Percentiles rank a stretch among this genome's conserved stretches.
Evolutionary conservation across 2,329 filamentous ascomycete species (phyloP).

Genomic region (Colletotrichum trifolii): DNA sequence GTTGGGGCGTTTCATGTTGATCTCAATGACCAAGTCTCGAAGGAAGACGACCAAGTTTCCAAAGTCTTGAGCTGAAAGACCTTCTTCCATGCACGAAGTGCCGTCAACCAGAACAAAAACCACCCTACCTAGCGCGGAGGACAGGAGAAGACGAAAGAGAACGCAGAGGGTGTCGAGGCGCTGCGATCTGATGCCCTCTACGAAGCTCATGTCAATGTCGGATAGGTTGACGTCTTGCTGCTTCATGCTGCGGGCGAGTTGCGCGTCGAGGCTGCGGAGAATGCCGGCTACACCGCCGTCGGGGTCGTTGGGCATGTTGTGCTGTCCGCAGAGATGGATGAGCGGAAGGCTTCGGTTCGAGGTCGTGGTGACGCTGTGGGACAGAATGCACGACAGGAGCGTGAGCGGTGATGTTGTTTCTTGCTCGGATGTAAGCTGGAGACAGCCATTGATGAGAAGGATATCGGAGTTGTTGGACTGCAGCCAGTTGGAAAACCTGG

Average conservation of each 20-base stretch:
- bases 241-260: neutral
- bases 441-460: conserved; percentile 4
- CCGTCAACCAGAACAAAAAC: conserved; percentile 17
- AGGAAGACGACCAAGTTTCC: neutral
- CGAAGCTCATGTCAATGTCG: conserved; percentile 1
- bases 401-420: conserved; percentile 12
- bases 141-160: conserved; percentile 1
- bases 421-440: conserved; percentile 15
- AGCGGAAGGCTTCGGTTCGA: conserved; percentile 2
- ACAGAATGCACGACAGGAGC: conserved; percentile 10
- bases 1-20: neutral
- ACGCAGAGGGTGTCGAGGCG: neutral
- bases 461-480: conserved; percentile 1
- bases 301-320: conserved; percentile 1
- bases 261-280: conserved; percentile 6
- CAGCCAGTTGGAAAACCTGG: conserved; percentile 12
- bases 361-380: neutral
- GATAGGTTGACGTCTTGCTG: conserved; percentile 17
- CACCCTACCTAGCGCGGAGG: neutral
- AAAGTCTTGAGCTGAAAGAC: neutral
- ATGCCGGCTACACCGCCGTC: neutral
- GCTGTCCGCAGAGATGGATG: conserved; percentile 15
- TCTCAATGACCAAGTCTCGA: neutral
- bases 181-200: conserved; percentile 14
- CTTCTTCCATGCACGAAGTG: conserved; percentile 4